Evolutionary conservation across 2,329 filamentous ascomycete genomes (phyloP).

Genomic region (Corinectria fuckeliana): DNA sequence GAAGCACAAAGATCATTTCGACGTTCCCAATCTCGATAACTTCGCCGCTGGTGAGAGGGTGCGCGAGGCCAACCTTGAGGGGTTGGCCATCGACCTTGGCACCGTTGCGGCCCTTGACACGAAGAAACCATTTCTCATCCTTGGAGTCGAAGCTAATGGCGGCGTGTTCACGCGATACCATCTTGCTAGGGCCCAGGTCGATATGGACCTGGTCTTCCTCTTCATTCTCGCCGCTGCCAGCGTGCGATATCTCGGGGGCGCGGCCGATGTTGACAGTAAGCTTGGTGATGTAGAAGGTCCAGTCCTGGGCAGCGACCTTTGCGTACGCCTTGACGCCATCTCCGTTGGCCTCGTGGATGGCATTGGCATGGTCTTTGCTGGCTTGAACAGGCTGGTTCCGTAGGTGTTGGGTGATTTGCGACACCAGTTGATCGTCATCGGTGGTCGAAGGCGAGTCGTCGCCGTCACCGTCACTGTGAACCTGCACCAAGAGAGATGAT

Average conservation of each 20-base stretch:
- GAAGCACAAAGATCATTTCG: constrained; percentile 99
- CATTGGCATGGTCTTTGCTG: constrained; percentile 67
- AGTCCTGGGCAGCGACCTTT: constrained; percentile 81
- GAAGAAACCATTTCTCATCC: constrained; percentile 78
- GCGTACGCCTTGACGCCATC: constrained; percentile 77
- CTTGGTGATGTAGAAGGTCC: constrained; percentile 83
- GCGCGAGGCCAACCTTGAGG: constrained; percentile 70
- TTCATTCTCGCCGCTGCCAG: constrained; percentile 52
- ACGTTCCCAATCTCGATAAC: constrained; percentile 91
- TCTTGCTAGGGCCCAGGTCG: constrained; percentile 84
- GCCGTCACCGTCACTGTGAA: constrained; percentile 47
- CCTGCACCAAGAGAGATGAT: constrained; percentile 36
- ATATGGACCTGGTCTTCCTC: constrained; percentile 73
- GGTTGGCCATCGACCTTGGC: constrained; percentile 79
- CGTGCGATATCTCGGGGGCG: constrained; percentile 58
- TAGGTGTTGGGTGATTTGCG: constrained; percentile 61
- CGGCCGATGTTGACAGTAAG: constrained; percentile 80
- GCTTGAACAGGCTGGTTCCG: constrained; percentile 61
- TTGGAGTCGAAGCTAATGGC: constrained; percentile 75
- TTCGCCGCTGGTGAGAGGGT: constrained; percentile 79
- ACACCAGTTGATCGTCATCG: constrained; percentile 63
- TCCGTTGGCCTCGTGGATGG: constrained; percentile 65
- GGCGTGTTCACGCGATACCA: constrained; percentile 79
- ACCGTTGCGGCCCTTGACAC: constrained; percentile 90
- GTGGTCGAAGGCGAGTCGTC: constrained; percentile 48